Evolutionary conservation across 2,329 filamentous ascomycete genomes (phyloP).

Genomic region (Zasmidium cellare): DNA sequence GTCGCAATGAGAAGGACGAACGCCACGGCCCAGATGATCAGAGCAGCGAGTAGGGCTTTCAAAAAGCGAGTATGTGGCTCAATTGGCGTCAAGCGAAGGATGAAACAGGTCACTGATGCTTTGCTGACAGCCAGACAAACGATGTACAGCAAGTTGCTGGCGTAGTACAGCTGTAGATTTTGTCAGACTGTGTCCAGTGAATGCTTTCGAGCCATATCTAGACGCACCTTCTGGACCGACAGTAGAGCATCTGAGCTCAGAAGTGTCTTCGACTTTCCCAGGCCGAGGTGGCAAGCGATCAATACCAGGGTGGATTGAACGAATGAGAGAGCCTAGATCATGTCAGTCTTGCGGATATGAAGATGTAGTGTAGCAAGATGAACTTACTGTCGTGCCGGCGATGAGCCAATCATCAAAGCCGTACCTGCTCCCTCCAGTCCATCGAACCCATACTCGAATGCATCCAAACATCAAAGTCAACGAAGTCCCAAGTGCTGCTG

Average conservation of each 20-base stretch:
- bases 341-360: not conserved
- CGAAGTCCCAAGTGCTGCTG: conserved; percentile 12
- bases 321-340: not conserved
- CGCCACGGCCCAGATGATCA: not conserved
- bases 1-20: not conserved
- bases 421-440: conserved; percentile 5
- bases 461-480: conserved; percentile 8
- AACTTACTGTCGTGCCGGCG: not conserved
- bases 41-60: not conserved
- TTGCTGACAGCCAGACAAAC: not conserved
- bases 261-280: not conserved
- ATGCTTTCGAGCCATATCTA: too few species aligned
- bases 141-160: not conserved
- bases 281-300: not conserved
- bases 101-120: not conserved
- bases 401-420: conserved; percentile 13
- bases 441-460: conserved; percentile 12
- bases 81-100: not conserved
- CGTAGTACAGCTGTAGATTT: not conserved
- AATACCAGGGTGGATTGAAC: not conserved
- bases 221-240: not conserved
- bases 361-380: too few species aligned
- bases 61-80: not conserved
- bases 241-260: not conserved
- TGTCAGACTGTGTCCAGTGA: too few species aligned